Evolutionary conservation across 306 rosid species (phyloP).

Genomic region (Casuarina equisetifolia): DNA sequence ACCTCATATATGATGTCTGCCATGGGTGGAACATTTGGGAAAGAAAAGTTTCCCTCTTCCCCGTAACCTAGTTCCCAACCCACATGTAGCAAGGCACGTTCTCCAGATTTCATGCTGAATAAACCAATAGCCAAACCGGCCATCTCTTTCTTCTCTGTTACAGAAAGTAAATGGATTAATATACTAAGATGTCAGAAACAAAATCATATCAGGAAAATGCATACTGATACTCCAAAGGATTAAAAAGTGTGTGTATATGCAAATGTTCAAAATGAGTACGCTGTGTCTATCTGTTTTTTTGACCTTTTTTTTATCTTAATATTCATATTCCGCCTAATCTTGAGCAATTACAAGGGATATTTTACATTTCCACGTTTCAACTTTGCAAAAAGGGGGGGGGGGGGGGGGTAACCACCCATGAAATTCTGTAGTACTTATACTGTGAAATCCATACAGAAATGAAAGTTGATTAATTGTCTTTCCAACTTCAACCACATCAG

Average conservation of each 20-base stretch:
- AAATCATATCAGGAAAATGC: neutral
- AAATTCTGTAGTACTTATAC: neutral
- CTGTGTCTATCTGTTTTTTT: neutral
- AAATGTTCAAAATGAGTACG: neutral
- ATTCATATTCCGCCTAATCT: neutral
- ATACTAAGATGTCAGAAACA: conserved; percentile 10
- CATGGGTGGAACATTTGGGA: conserved; percentile 94
- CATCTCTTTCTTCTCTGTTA: conserved; percentile 90
- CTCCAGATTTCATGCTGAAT: conserved; percentile 86
- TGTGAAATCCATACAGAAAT: neutral
- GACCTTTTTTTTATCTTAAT: neutral
- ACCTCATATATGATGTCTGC: conserved; percentile 90
- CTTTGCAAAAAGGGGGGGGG: neutral
- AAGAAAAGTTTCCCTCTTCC: conserved; percentile 82
- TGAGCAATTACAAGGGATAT: neutral
- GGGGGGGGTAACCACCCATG: neutral
- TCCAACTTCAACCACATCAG: neutral
- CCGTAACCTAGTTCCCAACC: conserved; percentile 97
- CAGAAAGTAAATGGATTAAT: conserved; percentile 25
- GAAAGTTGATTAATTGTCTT: neutral
- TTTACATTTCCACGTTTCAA: neutral
- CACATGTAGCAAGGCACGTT: conserved; percentile 73
- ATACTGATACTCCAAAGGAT: neutral
- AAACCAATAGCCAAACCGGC: conserved; percentile 87
- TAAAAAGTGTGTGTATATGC: neutral